phyloP scores from a whole-genome alignment of 148 eudicot genomes.

The Arbutus unedo region DNA sequence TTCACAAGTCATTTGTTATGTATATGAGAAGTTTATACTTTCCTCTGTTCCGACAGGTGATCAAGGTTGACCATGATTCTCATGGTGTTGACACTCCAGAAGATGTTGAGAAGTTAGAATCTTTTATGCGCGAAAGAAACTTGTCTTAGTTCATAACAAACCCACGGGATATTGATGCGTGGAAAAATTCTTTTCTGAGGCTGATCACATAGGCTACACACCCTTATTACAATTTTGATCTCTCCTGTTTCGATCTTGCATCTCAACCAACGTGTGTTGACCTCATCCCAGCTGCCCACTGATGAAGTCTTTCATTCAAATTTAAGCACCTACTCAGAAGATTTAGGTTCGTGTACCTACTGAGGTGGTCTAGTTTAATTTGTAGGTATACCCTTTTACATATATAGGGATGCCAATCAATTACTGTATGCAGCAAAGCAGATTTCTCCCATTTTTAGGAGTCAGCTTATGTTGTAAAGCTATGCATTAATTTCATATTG shows the following conservation, averaged over 20 bases:
- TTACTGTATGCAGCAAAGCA: not conserved
- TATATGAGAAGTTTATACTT: not conserved
- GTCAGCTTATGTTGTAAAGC: not conserved
- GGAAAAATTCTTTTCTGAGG: too few relatives aligned
- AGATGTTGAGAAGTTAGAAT: slow-evolving; percentile 76
- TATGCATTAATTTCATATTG: not conserved
- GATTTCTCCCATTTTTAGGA: not conserved
- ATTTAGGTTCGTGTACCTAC: not conserved
- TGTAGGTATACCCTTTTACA: not conserved
- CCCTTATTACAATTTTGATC: not conserved
- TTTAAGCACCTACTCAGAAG: not conserved
- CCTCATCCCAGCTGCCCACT: not conserved
- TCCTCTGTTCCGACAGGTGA: slow-evolving; percentile 44
- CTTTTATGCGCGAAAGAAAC: slow-evolving; percentile 65
- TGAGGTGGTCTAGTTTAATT: not conserved
- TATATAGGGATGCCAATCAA: not conserved
- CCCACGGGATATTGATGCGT: not conserved
- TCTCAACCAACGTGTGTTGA: too few relatives aligned
- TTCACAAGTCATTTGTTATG: not conserved
- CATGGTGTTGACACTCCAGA: slow-evolving; percentile 83
- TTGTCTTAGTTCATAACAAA: slow-evolving; percentile 29
- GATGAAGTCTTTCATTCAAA: not conserved
- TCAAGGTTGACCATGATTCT: slow-evolving; percentile 79
- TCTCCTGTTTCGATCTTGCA: not conserved
- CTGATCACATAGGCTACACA: not conserved